These are phyloP conservation scores for Kuraishia cidri DNA, from an alignment of 805 yeast species.

Conservation along the genomic window DNA sequence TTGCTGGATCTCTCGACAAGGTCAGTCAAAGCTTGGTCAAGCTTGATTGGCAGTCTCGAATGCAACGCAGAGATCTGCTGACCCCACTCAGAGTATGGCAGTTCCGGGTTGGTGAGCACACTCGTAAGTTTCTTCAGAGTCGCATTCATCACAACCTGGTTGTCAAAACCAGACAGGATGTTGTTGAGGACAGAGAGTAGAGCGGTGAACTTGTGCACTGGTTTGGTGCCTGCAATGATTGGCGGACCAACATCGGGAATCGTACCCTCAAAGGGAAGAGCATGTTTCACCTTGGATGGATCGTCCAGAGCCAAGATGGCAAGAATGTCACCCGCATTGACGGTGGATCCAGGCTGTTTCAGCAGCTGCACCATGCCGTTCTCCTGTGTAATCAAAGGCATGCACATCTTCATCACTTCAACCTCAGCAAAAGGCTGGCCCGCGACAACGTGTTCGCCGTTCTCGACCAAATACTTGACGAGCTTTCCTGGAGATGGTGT, in stretches of 20 bases:
- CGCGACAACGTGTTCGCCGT: slow-evolving; percentile 84
- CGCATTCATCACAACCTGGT: slow-evolving; percentile 86
- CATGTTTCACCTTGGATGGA: slow-evolving; percentile 95
- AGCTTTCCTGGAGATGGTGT: slow-evolving; percentile 99
- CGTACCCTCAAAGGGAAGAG: slow-evolving; percentile 90
- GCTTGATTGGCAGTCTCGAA: slow-evolving; percentile 73
- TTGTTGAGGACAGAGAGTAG: slow-evolving; percentile 56
- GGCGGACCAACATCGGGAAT: slow-evolving; percentile 87
- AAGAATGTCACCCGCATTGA: slow-evolving; percentile 92
- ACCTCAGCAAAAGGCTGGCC: slow-evolving; percentile 98
- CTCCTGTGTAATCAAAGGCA: slow-evolving; percentile 93
- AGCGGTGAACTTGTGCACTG: slow-evolving; percentile 63
- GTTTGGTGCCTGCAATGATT: slow-evolving; percentile 71
- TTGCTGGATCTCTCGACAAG: slow-evolving; percentile 58
- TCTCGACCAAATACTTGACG: slow-evolving; percentile 87
- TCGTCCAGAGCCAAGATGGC: slow-evolving; percentile 94
- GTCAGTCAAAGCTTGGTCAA: slow-evolving; percentile 59
- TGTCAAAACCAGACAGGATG: slow-evolving; percentile 87
- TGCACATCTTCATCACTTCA: slow-evolving; percentile 99
- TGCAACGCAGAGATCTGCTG: slow-evolving; percentile 84
- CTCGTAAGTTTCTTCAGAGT: slow-evolving; percentile 68
- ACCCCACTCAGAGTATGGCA: slow-evolving; percentile 93
- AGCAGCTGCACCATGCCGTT: slow-evolving; percentile 87
- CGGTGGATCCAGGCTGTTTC: slow-evolving; percentile 98
- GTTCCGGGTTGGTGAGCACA: slow-evolving; percentile 66